Evolutionary conservation across 257 asterid genomes (phyloP).

Genomic region (Nicotiana benthamiana): DNA sequence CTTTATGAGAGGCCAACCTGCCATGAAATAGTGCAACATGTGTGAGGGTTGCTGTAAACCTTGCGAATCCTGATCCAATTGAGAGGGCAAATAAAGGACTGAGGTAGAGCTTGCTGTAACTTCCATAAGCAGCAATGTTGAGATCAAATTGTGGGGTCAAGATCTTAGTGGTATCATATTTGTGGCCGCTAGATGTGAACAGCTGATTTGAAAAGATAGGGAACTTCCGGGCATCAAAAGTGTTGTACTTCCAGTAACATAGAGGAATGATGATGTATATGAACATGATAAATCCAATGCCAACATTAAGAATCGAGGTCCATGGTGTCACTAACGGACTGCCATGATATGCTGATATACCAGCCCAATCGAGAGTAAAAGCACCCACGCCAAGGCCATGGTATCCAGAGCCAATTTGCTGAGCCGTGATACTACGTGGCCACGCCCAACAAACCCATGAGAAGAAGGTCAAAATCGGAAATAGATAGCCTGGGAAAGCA

Average conservation of each 20-base stretch:
- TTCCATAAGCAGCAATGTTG: slow-evolving; percentile 57
- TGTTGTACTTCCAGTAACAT: slow-evolving; percentile 91
- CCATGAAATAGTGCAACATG: slow-evolving; percentile 91
- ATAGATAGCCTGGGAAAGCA: slow-evolving; percentile 81
- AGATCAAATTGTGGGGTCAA: slow-evolving; percentile 85
- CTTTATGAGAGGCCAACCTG: slow-evolving; percentile 40
- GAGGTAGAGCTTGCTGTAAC: slow-evolving; percentile 85
- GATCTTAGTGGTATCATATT: slow-evolving; percentile 66
- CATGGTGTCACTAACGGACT: slow-evolving; percentile 95
- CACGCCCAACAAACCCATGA: slow-evolving; percentile 99
- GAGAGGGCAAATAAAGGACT: slow-evolving; percentile 95
- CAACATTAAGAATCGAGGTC: slow-evolving; percentile 70
- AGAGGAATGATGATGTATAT: slow-evolving; percentile 81
- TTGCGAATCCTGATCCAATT: slow-evolving; percentile 90
- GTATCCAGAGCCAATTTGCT: slow-evolving; percentile 93
- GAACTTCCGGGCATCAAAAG: slow-evolving; percentile 78
- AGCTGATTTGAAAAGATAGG: slow-evolving; percentile 89
- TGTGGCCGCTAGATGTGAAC: slow-evolving; percentile 61
- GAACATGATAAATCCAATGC: slow-evolving; percentile 79
- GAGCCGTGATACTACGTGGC: slow-evolving; percentile 89
- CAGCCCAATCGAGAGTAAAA: slow-evolving; percentile 99
- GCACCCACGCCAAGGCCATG: slow-evolving; percentile 97
- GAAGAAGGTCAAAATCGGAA: slow-evolving; percentile 82
- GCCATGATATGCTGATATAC: slow-evolving; percentile 95
- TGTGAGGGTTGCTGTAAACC: slow-evolving; percentile 85